phyloP scores from a whole-genome alignment of 306 rosid genomes.

The Citrullus amarus region DNA sequence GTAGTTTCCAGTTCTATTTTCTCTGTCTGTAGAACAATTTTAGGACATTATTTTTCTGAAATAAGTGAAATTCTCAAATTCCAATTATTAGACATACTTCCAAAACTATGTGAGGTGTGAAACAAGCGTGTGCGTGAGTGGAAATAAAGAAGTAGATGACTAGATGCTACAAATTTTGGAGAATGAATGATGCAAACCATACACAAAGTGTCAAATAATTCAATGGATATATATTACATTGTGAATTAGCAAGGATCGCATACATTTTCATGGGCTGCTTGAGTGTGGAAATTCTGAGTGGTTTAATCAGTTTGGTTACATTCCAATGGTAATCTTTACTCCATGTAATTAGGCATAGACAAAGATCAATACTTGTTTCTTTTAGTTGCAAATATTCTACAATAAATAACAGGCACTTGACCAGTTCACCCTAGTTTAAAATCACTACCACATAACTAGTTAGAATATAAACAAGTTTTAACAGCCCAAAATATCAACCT shows the following conservation, averaged over 20 bases:
- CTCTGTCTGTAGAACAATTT: constrained; percentile 52
- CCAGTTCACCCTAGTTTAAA: background rate
- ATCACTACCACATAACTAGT: background rate
- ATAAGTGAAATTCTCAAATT: background rate
- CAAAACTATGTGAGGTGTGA: background rate
- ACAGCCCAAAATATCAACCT: background rate
- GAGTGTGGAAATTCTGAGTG: background rate
- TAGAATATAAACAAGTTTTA: background rate
- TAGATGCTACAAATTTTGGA: background rate
- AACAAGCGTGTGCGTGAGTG: background rate
- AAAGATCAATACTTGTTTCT: background rate
- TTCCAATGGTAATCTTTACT: background rate
- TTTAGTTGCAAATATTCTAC: background rate
- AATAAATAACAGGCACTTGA: background rate
- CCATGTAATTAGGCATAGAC: background rate
- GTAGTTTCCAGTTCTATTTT: constrained; percentile 97
- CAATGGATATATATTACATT: background rate
- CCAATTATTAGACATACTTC: background rate
- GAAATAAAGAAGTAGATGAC: background rate
- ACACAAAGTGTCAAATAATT: background rate
- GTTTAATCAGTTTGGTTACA: background rate
- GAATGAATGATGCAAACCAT: background rate
- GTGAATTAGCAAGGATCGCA: background rate
- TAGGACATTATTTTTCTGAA: constrained; percentile 1
- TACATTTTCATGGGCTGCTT: background rate